phyloP scores from a whole-genome alignment of 176 grass and related monocot species.

The Oryza officinalis region DNA sequence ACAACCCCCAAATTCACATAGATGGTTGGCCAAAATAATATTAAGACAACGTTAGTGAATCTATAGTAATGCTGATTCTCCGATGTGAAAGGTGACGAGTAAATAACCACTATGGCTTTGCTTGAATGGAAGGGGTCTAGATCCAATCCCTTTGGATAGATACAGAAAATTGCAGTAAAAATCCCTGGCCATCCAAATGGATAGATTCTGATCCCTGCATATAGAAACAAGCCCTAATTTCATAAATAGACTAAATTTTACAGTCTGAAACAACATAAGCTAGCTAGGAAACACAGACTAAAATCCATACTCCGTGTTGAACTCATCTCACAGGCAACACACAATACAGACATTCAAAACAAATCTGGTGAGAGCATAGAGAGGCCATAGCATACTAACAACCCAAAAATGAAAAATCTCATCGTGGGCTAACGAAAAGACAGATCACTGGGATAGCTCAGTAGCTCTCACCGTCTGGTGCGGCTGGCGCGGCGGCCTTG shows the following conservation, averaged over 20 bases:
- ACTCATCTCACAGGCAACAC: background rate
- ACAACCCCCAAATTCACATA: background rate
- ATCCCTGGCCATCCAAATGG: background rate
- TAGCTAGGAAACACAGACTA: background rate
- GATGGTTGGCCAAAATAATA: background rate
- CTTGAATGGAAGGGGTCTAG: background rate
- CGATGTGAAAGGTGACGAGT: background rate
- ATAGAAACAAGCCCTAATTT: background rate
- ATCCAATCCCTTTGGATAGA: background rate
- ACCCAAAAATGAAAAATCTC: background rate
- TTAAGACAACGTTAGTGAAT: background rate
- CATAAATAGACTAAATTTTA: background rate
- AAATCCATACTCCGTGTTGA: background rate
- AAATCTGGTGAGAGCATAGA: background rate
- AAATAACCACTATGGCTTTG: background rate
- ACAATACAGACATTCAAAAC: background rate
- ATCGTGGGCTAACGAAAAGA: background rate
- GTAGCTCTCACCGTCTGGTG: slow-evolving; percentile 41
- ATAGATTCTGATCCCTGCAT: background rate
- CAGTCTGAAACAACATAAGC: background rate
- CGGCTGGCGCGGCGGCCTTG: slow-evolving; percentile 22
- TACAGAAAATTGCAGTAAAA: background rate
- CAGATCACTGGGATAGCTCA: background rate
- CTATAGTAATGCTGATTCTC: background rate
- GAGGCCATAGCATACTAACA: background rate